These are phyloP conservation scores for Arthrobotrys musiformis DNA, from an alignment of 2,329 filamentous ascomycete genomes.

Conservation along the genomic window DNA sequence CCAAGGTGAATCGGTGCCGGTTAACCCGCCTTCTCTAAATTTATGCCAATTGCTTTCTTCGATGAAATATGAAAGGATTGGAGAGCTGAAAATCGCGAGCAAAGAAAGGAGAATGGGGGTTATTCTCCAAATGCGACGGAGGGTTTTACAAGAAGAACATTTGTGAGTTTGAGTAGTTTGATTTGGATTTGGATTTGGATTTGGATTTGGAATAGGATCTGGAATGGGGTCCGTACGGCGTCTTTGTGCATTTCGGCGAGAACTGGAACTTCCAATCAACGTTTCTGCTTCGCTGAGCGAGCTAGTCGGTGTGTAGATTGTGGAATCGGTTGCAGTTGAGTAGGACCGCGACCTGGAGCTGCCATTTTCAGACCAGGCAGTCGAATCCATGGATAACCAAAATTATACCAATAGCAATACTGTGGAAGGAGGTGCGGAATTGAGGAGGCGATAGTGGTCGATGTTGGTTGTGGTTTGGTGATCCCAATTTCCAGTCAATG, in stretches of 20 bases:
- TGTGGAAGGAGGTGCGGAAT: too few species aligned
- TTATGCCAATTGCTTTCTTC: background rate
- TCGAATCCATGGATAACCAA: background rate
- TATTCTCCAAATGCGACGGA: background rate
- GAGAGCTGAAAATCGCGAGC: background rate
- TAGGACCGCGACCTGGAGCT: background rate
- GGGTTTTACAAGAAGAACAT: background rate
- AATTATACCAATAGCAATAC: background rate
- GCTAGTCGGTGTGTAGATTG: background rate
- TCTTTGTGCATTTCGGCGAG: too few species aligned
- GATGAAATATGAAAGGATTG: background rate
- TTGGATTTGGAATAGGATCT: background rate
- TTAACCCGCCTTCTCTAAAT: background rate
- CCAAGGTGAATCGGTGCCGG: conserved; percentile 2
- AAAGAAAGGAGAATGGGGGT: background rate
- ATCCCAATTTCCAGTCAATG: too few species aligned
- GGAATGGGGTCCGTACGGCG: background rate
- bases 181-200: background rate
- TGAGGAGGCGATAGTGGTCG: background rate
- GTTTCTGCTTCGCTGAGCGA: background rate
- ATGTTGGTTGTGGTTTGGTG: too few species aligned
- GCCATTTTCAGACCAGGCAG: background rate
- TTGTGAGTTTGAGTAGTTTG: background rate
- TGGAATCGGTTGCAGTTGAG: background rate
- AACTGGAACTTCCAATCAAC: background rate